Conservation (phyloP, 352 stramenopile genomes). For the Thraustochytrium sp. region DNA sequence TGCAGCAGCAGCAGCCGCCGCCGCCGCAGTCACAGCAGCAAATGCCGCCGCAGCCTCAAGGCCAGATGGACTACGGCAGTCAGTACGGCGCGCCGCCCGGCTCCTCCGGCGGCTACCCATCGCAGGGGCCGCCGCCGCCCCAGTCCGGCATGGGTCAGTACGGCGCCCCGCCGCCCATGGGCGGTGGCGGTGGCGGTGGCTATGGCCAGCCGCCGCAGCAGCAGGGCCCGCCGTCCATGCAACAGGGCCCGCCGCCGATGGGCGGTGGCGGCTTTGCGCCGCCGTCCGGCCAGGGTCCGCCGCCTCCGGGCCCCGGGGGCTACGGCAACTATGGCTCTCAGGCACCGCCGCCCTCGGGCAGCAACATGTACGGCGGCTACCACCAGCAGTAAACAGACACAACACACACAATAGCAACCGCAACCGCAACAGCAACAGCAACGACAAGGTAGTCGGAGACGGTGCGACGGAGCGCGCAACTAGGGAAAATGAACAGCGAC, state of each 20-base stretch:
- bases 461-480: too few species aligned
- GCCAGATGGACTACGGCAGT: background rate
- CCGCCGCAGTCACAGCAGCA: background rate
- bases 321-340: background rate
- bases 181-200: background rate
- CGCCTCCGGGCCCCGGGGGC: background rate
- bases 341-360: background rate
- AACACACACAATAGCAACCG: too few species aligned
- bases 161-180: background rate
- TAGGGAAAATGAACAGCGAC: too few species aligned
- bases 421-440: too few species aligned
- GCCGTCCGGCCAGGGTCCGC: background rate
- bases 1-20: background rate
- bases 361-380: constrained; percentile 14
- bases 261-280: too few species aligned
- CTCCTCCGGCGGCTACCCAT: too few species aligned
- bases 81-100: background rate
- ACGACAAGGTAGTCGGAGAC: too few species aligned
- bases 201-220: background rate
- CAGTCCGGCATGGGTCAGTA: background rate
- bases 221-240: too few species aligned
- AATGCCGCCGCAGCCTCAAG: background rate
- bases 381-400: background rate
- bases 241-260: background rate
- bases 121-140: background rate